A percentile compares a stretch with the other conserved stretches of the same genome.
Conservation (phyloP, 108 stramenopile species). For the Cyclotella cryptica region DNA sequence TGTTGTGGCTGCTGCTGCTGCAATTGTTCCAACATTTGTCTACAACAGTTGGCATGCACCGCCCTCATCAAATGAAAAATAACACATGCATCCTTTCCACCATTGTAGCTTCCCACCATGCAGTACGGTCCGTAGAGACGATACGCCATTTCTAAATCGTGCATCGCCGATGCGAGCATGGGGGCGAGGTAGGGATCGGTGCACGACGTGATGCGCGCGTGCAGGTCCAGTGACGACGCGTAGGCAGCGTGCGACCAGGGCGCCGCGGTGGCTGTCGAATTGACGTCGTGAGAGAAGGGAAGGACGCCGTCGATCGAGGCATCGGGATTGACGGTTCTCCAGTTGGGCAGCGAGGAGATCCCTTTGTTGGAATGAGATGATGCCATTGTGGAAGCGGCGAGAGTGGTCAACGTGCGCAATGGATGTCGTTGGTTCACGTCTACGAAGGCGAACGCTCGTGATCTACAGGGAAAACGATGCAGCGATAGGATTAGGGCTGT, state of each 20-base stretch:
- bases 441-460: neutral
- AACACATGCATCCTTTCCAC: constrained; percentile 98
- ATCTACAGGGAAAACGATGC: neutral
- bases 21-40: constrained; percentile 28
- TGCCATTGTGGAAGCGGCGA: neutral
- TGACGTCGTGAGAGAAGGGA: constrained; percentile 22
- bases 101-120: constrained; percentile 95
- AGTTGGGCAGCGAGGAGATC: constrained; percentile 18
- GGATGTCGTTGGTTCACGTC: neutral
- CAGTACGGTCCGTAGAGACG: constrained; percentile 79
- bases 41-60: constrained; percentile 78
- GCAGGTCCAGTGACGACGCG: constrained; percentile 62
- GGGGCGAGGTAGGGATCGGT: constrained; percentile 59
- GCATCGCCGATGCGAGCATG: constrained; percentile 65
- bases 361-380: constrained; percentile 5
- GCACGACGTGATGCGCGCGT: constrained; percentile 66
- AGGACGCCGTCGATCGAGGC: constrained; percentile 8
- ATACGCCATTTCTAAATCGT: constrained; percentile 78
- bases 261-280: constrained; percentile 23
- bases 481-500: neutral
- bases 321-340: constrained; percentile 19
- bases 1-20: constrained; percentile 45
- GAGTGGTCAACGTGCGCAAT: neutral
- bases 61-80: constrained; percentile 95
- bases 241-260: constrained; percentile 74